These are phyloP conservation scores for Psidium guajava DNA, from an alignment of 345 rosid species.

Conservation along the genomic window DNA sequence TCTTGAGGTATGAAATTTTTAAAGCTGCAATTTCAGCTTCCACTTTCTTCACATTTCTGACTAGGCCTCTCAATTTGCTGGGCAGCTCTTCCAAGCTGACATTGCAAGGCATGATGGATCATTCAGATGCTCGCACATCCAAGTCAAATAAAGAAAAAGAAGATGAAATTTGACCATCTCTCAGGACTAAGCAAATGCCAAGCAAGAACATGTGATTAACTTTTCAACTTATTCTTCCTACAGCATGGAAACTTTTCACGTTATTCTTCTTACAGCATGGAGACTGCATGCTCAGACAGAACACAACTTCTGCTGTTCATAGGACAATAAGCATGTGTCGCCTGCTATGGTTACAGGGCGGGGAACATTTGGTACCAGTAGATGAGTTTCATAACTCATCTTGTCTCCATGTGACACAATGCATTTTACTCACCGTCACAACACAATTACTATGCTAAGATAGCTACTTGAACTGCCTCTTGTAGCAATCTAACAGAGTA, in stretches of 20 bases:
- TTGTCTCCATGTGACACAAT: neutral
- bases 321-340: neutral
- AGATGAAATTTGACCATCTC: neutral
- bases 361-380: neutral
- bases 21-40: conserved; percentile 90
- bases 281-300: neutral
- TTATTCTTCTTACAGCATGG: neutral
- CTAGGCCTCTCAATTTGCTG: conserved; percentile 62
- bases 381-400: neutral
- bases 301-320: neutral
- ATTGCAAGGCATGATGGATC: neutral
- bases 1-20: conserved; percentile 85
- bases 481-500: neutral
- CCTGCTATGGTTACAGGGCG: neutral
- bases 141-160: conserved; percentile 19
- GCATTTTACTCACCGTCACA: neutral
- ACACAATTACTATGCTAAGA: neutral
- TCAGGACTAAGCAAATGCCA: neutral
- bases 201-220: neutral
- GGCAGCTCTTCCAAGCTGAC: conserved; percentile 78
- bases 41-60: conserved; percentile 56
- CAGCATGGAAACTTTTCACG: neutral
- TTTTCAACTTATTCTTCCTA: neutral
- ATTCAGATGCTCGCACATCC: conserved; percentile 11
- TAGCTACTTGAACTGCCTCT: neutral